Evolutionary conservation across 805 yeast genomes (phyloP).

Genomic region (Yarrowia deformans): DNA sequence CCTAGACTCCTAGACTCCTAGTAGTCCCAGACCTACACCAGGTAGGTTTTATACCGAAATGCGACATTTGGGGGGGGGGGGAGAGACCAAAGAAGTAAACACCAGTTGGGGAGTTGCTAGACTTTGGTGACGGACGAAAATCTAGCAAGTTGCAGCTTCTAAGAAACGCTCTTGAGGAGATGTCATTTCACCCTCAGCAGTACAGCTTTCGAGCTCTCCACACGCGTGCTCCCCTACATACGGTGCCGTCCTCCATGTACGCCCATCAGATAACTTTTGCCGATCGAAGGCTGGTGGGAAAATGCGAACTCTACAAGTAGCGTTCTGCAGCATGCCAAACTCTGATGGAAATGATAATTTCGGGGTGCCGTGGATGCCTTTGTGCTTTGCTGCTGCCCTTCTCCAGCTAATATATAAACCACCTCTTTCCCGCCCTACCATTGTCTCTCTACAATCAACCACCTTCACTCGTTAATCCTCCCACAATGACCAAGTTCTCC

Average conservation of each 20-base stretch:
- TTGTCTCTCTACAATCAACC: not conserved
- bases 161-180: too few species aligned
- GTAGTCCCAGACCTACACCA: constrained; percentile 23
- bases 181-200: too few species aligned
- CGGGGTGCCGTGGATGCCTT: not conserved
- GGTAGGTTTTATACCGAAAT: constrained; percentile 30
- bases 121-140: too few species aligned
- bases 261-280: constrained; percentile 6
- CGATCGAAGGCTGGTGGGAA: not conserved
- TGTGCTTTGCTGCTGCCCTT: not conserved
- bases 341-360: constrained; percentile 36
- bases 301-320: not conserved
- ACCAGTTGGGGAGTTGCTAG: too few species aligned
- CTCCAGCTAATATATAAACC: constrained; percentile 22
- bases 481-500: constrained; percentile 38
- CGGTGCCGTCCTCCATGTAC: not conserved
- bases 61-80: constrained; percentile 9
- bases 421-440: not conserved
- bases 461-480: constrained; percentile 29
- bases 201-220: too few species aligned
- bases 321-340: constrained; percentile 7
- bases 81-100: too few species aligned
- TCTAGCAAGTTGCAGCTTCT: too few species aligned
- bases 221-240: too few species aligned
- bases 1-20: not conserved